Conservation (phyloP, 768 basidiomycete genomes). For the Tubosaeta sp. region DNA sequence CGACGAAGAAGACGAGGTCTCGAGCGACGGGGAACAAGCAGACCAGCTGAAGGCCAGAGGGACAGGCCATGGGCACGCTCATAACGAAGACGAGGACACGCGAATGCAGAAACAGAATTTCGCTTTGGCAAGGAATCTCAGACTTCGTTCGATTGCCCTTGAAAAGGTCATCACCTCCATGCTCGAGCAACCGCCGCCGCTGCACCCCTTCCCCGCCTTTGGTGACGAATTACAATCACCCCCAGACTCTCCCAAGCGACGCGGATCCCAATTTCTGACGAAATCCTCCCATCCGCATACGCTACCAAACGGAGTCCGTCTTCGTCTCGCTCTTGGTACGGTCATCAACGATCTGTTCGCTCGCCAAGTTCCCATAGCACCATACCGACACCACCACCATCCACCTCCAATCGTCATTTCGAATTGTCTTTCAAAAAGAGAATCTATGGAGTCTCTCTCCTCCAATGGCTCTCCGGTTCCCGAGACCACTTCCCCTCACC, state of each 20-base stretch:
- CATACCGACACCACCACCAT: conserved; percentile 32
- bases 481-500: conserved; percentile 23
- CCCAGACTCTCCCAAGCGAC: conserved; percentile 48
- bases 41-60: conserved; percentile 44
- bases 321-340: conserved; percentile 69
- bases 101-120: conserved; percentile 57
- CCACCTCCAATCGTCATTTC: conserved; percentile 34
- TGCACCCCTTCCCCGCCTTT: conserved; percentile 43
- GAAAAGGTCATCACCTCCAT: conserved; percentile 80
- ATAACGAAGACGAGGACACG: conserved; percentile 58
- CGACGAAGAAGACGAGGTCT: conserved; percentile 66
- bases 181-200: conserved; percentile 73
- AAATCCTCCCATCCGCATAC: conserved; percentile 50
- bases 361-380: conserved; percentile 51
- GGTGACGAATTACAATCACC: conserved; percentile 52
- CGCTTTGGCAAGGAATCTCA: conserved; percentile 54
- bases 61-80: conserved; percentile 43
- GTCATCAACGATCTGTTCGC: conserved; percentile 82
- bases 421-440: conserved; percentile 23
- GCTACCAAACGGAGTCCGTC: conserved; percentile 76
- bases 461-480: conserved; percentile 21
- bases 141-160: conserved; percentile 73
- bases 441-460: conserved; percentile 20
- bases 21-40: conserved; percentile 61
- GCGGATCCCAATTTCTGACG: conserved; percentile 15